Percentiles rank a stretch among this genome's conserved stretches.
Evolutionary conservation across 2,329 filamentous ascomycete species (phyloP).

Genomic region (Akanthomyces uredinophilus): DNA sequence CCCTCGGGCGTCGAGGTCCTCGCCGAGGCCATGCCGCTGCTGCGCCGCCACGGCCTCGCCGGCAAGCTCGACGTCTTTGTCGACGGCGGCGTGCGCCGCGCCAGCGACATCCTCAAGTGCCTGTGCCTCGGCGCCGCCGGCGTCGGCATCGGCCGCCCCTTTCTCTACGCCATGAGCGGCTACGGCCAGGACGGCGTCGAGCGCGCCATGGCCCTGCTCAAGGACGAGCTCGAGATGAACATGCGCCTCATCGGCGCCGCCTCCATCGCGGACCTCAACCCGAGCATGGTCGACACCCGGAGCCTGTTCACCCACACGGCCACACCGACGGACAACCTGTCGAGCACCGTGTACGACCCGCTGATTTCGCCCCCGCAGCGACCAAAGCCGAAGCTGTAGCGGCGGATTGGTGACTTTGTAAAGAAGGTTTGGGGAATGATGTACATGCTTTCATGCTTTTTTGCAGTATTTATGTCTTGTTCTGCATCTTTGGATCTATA

Average conservation of each 20-base stretch:
- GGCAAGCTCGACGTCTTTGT: conserved; percentile 80
- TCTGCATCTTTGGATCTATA: not conserved
- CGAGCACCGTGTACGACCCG: conserved; percentile 48
- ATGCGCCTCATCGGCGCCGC: conserved; percentile 88
- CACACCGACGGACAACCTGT: conserved; percentile 45
- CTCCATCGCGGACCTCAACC: conserved; percentile 70
- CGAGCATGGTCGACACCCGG: conserved; percentile 72
- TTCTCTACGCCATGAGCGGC: conserved; percentile 92
- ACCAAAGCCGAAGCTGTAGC: conserved; percentile 48
- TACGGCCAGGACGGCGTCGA: conserved; percentile 87
- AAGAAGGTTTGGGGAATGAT: no score
- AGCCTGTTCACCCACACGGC: conserved; percentile 55
- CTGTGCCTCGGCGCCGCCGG: conserved; percentile 87
- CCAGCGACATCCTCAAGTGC: conserved; percentile 93
- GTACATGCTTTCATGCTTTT: not conserved
- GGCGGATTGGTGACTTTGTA: not conserved
- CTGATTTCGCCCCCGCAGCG: conserved; percentile 48
- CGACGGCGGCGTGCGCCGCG: conserved; percentile 84
- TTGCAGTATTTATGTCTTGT: not conserved
- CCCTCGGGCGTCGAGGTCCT: conserved; percentile 85
- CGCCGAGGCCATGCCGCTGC: conserved; percentile 85
- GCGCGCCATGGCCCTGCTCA: conserved; percentile 84
- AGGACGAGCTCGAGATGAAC: conserved; percentile 98
- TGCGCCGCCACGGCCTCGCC: conserved; percentile 68
- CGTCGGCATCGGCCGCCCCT: conserved; percentile 90